Evolutionary conservation across 2,329 filamentous ascomycete genomes (phyloP), one percentile per base, ranked within the genome.

Genomic region (Colletotrichum zoysiae): DNA sequence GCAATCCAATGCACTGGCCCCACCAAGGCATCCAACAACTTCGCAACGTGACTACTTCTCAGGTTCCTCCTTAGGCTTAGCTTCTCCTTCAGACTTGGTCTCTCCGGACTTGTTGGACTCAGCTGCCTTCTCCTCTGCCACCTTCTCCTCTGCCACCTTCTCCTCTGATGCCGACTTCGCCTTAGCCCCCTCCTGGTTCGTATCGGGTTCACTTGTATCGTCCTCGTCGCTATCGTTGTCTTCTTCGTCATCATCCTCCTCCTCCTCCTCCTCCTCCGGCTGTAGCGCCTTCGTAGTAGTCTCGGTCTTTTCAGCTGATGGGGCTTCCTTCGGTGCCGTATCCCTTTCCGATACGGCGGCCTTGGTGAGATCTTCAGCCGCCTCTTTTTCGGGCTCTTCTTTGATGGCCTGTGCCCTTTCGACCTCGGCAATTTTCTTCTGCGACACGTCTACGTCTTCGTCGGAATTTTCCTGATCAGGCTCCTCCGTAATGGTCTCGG

Each of bases 401-500:
- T 62, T 68, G 26, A 71, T 71, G 12, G 77, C 74, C 1, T 78
- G 77, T 2, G 76, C 76, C 9, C 77, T 74, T 5, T 78, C 76
- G 5, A 81, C 78, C 0, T 78, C 77, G 30, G 58, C 65, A 33
- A 69, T 78, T 76, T 1, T 77, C 75, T 9, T 78, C 74, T 16
- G 71, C 67, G 23, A 76, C 67, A 2, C 76, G 64, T 78, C 7
- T 76, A 2, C 76, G 66, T 78, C 8, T 76, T 76, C 14, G 75
- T 74, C 8, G 77, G 76, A 11, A 8, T 42, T 30, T 23, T 63
- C 46, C 23, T 63, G 16, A 2, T 51, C 38, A 8, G 48, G 80
- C 78, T 80, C 83, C 78, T 86, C 83, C 61, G 81, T 78, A 30
- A 83, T 84, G 20, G 79, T 76, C 77, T 82, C 78, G 26, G 78